Percentiles rank a stretch among this genome's conserved stretches.
phyloP scores from a whole-genome alignment of 441 rosid species.

The Croton laevigatus region DNA sequence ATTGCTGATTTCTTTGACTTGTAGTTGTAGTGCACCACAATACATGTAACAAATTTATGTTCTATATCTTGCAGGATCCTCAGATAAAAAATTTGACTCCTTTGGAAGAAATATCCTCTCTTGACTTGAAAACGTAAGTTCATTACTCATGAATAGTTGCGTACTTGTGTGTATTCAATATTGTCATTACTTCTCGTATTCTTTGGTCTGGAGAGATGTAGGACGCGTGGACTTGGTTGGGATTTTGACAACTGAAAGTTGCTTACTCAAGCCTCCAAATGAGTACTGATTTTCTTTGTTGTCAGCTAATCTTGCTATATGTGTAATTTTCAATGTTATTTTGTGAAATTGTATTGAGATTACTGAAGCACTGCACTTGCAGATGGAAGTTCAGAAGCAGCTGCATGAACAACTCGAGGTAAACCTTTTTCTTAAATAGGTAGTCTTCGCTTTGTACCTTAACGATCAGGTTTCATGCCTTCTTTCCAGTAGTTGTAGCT shows the following conservation, averaged over 20 bases:
- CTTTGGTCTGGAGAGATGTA: constrained; percentile 1
- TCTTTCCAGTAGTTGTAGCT: not conserved
- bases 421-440: constrained; percentile 10
- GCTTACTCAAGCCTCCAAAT: not conserved
- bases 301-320: constrained; percentile 6
- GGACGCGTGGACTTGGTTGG: not conserved
- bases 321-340: constrained; percentile 10
- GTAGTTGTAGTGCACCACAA: not conserved
- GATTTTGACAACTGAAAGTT: not conserved
- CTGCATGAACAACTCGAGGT: constrained; percentile 97
- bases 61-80: constrained; percentile 51
- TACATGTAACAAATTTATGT: constrained; percentile 4
- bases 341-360: constrained; percentile 58
- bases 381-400: constrained; percentile 96
- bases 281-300: not conserved
- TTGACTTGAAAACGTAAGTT: constrained; percentile 71
- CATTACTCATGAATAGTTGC: constrained; percentile 4
- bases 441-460: not conserved
- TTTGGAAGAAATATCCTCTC: constrained; percentile 66
- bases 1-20: constrained; percentile 9
- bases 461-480: not conserved
- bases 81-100: constrained; percentile 60
- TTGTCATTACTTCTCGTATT: not conserved
- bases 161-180: not conserved
- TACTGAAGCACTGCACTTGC: constrained; percentile 83